phyloP scores from a whole-genome alignment of 78 protist genomes.

The Diacronema lutheri region DNA sequence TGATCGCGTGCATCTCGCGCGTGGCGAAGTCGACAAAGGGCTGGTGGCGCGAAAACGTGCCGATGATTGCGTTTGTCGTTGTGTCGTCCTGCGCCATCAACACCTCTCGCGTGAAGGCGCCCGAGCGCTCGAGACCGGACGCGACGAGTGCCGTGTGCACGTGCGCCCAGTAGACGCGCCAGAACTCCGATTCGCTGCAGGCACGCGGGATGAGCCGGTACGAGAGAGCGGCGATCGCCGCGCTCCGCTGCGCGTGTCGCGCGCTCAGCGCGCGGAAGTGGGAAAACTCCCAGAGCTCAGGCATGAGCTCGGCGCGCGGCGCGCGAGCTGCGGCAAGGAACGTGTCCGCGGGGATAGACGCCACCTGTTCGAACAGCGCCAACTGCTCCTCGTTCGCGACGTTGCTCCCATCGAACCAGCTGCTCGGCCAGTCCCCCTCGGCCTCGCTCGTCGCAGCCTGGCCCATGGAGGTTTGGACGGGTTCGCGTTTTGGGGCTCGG shows the following conservation, averaged over 20 bases:
- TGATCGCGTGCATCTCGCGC: slow-evolving; percentile 7
- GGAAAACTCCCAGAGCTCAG: background rate
- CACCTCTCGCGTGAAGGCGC: background rate
- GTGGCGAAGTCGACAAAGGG: background rate
- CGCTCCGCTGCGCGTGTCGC: background rate
- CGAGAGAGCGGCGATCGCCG: background rate
- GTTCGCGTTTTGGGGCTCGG: too few species aligned
- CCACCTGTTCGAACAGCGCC: too few species aligned
- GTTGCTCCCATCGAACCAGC: too few species aligned
- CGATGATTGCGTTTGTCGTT: slow-evolving; percentile 15
- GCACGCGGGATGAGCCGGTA: background rate
- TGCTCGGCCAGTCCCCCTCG: too few species aligned
- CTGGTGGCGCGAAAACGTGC: background rate
- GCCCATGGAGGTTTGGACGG: too few species aligned
- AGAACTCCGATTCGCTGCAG: background rate
- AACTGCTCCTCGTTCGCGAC: too few species aligned
- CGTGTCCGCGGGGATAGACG: too few species aligned
- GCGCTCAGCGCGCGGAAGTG: background rate
- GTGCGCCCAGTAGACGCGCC: background rate
- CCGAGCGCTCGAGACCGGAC: too few species aligned
- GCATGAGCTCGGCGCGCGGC: background rate
- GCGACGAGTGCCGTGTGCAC: background rate
- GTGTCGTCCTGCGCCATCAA: background rate
- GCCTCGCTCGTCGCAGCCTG: too few species aligned
- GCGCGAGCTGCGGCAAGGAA: too few species aligned